These are phyloP conservation scores for Sonneratia caseolaris DNA, from an alignment of 345 rosid genomes.

Conservation along the genomic window DNA sequence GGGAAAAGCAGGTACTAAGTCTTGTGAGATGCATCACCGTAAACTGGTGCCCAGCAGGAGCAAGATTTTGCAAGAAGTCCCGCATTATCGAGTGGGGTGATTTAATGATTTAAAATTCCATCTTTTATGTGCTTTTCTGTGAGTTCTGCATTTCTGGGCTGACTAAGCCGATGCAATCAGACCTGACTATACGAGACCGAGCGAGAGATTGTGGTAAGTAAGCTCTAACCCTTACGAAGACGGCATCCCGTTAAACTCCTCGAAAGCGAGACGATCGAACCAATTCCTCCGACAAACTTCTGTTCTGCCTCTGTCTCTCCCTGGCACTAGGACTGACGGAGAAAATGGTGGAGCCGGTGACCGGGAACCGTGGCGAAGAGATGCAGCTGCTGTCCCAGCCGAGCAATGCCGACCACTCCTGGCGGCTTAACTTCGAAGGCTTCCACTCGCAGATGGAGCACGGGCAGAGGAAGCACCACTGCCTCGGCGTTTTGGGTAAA, in stretches of 20 bases:
- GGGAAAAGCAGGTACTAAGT: too few species aligned
- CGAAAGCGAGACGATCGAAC: not conserved
- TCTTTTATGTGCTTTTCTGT: too few species aligned
- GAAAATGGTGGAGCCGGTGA: slow-evolving; percentile 34
- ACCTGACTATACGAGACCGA: too few species aligned
- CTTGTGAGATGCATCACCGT: too few species aligned
- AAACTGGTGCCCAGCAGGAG: too few species aligned
- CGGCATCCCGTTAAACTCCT: not conserved
- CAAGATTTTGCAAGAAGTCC: too few species aligned
- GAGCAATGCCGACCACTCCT: slow-evolving; percentile 51
- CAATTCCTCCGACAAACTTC: not conserved
- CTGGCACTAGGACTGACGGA: not conserved
- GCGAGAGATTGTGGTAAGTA: too few species aligned
- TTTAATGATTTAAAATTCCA: too few species aligned
- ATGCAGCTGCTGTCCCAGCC: slow-evolving; percentile 34
- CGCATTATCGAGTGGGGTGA: too few species aligned
- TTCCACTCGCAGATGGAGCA: slow-evolving; percentile 45
- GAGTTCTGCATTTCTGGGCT: too few species aligned
- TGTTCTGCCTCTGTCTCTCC: not conserved
- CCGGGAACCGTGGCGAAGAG: slow-evolving; percentile 39
- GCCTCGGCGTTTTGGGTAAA: slow-evolving; percentile 70
- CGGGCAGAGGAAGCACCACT: slow-evolving; percentile 46
- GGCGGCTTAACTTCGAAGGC: slow-evolving; percentile 90
- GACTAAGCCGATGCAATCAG: too few species aligned
- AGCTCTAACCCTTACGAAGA: not conserved